Percentiles rank a stretch among this genome's conserved stretches.
Evolutionary conservation across 129 eudicot species (phyloP).

Genomic region (Flaveria linearis): DNA sequence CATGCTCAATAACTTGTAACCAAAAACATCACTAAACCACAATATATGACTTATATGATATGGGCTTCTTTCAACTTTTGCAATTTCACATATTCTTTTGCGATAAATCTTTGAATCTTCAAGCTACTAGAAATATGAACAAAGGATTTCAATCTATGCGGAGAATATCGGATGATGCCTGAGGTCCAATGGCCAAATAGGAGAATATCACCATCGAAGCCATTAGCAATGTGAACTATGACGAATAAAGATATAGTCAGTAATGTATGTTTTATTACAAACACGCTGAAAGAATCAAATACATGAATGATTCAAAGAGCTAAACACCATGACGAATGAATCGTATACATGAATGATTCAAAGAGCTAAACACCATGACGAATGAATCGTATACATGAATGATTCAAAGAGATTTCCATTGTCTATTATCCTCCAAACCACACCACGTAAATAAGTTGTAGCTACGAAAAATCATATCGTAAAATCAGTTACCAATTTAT

Average conservation of each 20-base stretch:
- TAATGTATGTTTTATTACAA: background rate
- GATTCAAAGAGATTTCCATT: too few species aligned
- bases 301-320: background rate
- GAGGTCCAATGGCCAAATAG: background rate
- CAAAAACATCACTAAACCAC: background rate
- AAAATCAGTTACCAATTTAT: too few species aligned
- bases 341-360: background rate
- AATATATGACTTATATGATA: background rate
- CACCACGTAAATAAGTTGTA: too few species aligned
- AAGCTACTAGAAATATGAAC: slow-evolving; percentile 11
- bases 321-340: background rate
- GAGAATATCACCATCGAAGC: slow-evolving; percentile 58
- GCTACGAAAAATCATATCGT: too few species aligned
- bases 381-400: too few species aligned
- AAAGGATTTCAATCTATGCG: slow-evolving; percentile 35
- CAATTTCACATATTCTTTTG: background rate
- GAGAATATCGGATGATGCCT: background rate
- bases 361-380: background rate
- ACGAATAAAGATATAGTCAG: background rate
- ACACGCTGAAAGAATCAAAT: background rate
- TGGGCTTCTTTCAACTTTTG: background rate
- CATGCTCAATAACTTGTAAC: background rate
- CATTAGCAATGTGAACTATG: slow-evolving; percentile 72
- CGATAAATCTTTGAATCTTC: background rate
- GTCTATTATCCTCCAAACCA: too few species aligned